Evolutionary conservation across 371 early-diverging fungal species (phyloP), one percentile per base, ranked within the genome.

Genomic region (Mycotypha africana): DNA sequence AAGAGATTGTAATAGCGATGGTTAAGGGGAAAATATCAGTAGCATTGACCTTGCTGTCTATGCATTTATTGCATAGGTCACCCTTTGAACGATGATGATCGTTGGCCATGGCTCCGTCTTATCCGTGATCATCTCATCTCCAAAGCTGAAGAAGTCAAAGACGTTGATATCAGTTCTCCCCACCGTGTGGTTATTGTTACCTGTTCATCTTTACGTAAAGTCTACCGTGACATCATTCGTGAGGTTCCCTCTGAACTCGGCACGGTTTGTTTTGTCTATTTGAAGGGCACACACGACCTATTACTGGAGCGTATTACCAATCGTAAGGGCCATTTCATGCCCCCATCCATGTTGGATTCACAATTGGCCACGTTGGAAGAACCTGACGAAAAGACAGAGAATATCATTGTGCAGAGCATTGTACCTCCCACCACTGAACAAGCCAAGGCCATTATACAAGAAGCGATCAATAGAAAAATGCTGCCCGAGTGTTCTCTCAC

Each of bases 1-100:
- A 20, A 35, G 1, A 33, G 14, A 31, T 22, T 34, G n/a, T 47
- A 26, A 8, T 36, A n/a, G n/a, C n/a, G n/a, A n/a, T n/a, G n/a
- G n/a, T n/a, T n/a, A n/a, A n/a, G n/a, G n/a, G n/a, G n/a, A n/a
- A n/a, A n/a, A n/a, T n/a, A n/a, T n/a, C n/a, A n/a, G n/a, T n/a
- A n/a, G n/a, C n/a, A n/a, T n/a, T n/a, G n/a, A n/a, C n/a, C n/a
- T n/a, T n/a, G n/a, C n/a, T n/a, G n/a, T n/a, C n/a, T n/a, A n/a
- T n/a, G n/a, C n/a, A n/a, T n/a, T n/a, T n/a, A n/a, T n/a, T n/a
- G n/a, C n/a, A 3, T 39, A 73, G 79, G 86, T 8, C 26, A 65
- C 21, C 69, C 85, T 6, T 58, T 86, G 32, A 47, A 51, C 0
- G 87, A 86, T 60, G 78, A 77, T 42, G 85, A 86, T 54, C 78